Base-by-base conservation (phyloP, 1,284 basidiomycete species). In the Melampsora abietis-canadensis region DNA sequence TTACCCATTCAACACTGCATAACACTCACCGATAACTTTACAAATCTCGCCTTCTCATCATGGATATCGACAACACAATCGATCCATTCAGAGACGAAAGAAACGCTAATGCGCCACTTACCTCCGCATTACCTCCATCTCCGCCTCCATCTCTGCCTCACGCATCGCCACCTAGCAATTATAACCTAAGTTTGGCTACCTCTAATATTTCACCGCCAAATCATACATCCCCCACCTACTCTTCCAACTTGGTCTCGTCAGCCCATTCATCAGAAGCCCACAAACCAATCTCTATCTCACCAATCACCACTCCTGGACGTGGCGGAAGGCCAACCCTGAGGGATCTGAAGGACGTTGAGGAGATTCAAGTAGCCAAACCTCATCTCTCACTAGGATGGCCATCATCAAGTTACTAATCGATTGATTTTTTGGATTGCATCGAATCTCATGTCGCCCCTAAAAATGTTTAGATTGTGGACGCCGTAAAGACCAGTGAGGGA, bases 401-500 rank as follows among this genome's bases (percentile, higher is more conserved):
- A n/a, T 57, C 54, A 21, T 57, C 54, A 30, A 57, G 21, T 2
- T 57, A 57, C 54, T 30, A 21, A 57, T 57, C 15, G 54, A 24
- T 30, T 10, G 54, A 57, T 8, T 30, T n/a, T n/a, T 30, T 21
- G 4, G 30, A 19, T 37, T 14, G 54, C 34, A 54, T 57, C 51
- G 40, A 34, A 19, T 40, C 31, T 51, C 40, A 40, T 17, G 44
- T 46, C 57, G 60, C 47, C 54, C 59, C 54, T 48, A 19, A 31
- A 80, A 4, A 30, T 40, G 12, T 44, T 46, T 63, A 92, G 92
- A 95, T 98, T 79, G 86, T 89, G 61, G 95, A 98, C 81, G 95
- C 95, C 3, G 88, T 92, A 84, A 98, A 98, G 87, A 97, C 94
- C 17, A 88, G 89, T 14, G 87, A 92, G 75, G 92, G 92, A 79